A percentile compares a stretch with the other conserved stretches of the same genome.
Conservation (phyloP, 352 stramenopile species). For the Pythium phragmiticola region DNA sequence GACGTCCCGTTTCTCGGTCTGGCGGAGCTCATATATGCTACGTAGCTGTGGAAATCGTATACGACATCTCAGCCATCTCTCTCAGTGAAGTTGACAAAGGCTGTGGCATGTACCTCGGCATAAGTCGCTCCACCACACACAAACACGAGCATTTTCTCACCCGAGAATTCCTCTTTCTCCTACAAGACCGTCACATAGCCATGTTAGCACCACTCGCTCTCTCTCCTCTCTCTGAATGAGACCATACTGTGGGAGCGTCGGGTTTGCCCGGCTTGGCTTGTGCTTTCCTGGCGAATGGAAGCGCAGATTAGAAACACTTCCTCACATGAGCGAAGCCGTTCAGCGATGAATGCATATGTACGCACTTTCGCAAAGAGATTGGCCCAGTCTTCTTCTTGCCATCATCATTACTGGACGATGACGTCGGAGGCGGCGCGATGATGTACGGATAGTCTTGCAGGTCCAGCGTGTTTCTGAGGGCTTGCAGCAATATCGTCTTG, state of each 20-base stretch:
- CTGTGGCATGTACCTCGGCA: conserved; percentile 76
- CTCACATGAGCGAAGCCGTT: background rate
- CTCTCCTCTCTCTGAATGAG: background rate
- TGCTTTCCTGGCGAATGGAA: conserved; percentile 16
- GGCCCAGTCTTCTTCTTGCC: conserved; percentile 57
- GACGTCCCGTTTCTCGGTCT: conserved; percentile 67
- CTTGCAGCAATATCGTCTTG: conserved; percentile 56
- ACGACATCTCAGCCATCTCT: background rate
- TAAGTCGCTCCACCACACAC: conserved; percentile 93
- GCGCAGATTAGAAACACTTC: background rate
- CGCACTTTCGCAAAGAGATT: conserved; percentile 76
- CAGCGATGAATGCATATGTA: background rate
- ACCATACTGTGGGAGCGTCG: conserved; percentile 5
- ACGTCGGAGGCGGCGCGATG: conserved; percentile 64
- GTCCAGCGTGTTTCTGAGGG: conserved; percentile 61
- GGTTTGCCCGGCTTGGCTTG: conserved; percentile 15
- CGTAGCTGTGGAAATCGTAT: conserved; percentile 41
- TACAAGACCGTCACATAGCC: conserved; percentile 12
- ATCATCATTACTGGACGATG: conserved; percentile 27
- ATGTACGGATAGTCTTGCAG: conserved; percentile 81
- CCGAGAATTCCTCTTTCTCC: conserved; percentile 56
- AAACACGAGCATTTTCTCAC: conserved; percentile 95
- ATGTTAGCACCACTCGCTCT: background rate
- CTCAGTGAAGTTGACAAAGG: background rate
- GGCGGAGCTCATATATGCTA: conserved; percentile 76